A percentile compares a stretch with the other conserved stretches of the same genome.
phyloP scores from a whole-genome alignment of 345 rosid species.

The Turnera subulata region DNA sequence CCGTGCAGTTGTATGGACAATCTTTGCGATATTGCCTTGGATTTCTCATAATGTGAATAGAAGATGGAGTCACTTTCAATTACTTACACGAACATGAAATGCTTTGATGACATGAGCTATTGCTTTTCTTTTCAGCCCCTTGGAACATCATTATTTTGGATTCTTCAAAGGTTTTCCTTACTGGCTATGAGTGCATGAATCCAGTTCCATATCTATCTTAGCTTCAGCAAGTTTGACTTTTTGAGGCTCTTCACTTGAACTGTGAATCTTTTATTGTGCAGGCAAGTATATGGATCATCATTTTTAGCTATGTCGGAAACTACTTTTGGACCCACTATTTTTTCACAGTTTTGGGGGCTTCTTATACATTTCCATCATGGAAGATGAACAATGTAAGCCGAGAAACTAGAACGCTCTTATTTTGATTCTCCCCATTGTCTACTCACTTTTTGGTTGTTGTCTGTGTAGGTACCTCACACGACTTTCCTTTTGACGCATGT shows the following conservation, averaged over 20 bases:
- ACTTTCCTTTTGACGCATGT: slow-evolving; percentile 92
- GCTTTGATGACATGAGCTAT: too few relatives aligned
- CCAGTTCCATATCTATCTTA: neutral
- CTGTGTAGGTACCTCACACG: slow-evolving; percentile 88
- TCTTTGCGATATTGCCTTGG: too few relatives aligned
- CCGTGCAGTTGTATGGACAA: too few relatives aligned
- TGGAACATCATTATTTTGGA: neutral
- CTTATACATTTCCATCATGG: slow-evolving; percentile 99
- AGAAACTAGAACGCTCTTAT: slow-evolving; percentile 1
- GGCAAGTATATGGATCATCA: slow-evolving; percentile 88
- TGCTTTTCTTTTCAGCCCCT: neutral
- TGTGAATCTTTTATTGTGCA: slow-evolving; percentile 30
- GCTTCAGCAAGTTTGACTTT: neutral
- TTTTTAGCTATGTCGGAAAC: slow-evolving; percentile 93
- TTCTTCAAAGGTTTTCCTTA: neutral
- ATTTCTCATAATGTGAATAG: too few relatives aligned
- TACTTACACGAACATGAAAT: neutral
- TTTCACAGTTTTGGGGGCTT: slow-evolving; percentile 94
- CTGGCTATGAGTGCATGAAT: neutral
- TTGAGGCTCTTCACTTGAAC: slow-evolving; percentile 9
- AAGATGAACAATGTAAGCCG: slow-evolving; percentile 87
- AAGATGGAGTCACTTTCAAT: too few relatives aligned
- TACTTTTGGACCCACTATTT: slow-evolving; percentile 99
- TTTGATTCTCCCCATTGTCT: neutral
- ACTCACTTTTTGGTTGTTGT: slow-evolving; percentile 6